Evolutionary conservation across 495 filamentous ascomycete species (phyloP), one percentile per base, ranked within the genome.

Genomic region (Podospora anserina): DNA sequence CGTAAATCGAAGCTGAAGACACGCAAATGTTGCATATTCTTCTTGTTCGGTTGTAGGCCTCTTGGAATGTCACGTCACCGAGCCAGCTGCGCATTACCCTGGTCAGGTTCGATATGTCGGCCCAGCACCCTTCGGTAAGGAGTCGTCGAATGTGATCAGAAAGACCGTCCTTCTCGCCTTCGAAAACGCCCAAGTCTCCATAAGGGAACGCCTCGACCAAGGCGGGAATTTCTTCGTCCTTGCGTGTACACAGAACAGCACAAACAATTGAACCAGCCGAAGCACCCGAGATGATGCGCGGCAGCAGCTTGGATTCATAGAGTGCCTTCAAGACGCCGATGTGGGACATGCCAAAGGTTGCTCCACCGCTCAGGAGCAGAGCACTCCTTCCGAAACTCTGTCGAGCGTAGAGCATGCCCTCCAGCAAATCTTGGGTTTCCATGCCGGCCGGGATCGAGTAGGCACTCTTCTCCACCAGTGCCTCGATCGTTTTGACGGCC

Each of bases 221-320:
- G 0, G 79, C 82, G 0, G 92, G 91, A 2, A 97, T 86, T 76
- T 97, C 93, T 32, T 92, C 91, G 66, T 98, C 93, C 5, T 88
- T 91, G 55, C 90, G 86, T 1, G 89, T 91, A 78, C 94, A 97
- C 57, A 96, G 81, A 0, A 97, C 91, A 0, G 93, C 85, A 68
- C 88, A 92, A 28, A 97, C 92, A 60, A 98, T 97, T 69, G 92
- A 94, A n/a, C 94, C 94, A 3, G 94, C 94, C 1, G 93, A 97
- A 0, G 94, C 91, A 6, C 94, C 94, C 0, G 93, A 97, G 65
- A 98, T 94, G 75, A 98, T 95, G 20, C 93, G 88, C 7, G 94
- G 94, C 2, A 97, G 85, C 3, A 97, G 82, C 0, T 85, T 86
- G 18, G 86, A 80, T 74, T 96, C 88, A 75, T 86, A 93, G 18